These are phyloP conservation scores for Canna indica DNA, from an alignment of 176 grass and related monocot genomes.

Conservation along the genomic window DNA sequence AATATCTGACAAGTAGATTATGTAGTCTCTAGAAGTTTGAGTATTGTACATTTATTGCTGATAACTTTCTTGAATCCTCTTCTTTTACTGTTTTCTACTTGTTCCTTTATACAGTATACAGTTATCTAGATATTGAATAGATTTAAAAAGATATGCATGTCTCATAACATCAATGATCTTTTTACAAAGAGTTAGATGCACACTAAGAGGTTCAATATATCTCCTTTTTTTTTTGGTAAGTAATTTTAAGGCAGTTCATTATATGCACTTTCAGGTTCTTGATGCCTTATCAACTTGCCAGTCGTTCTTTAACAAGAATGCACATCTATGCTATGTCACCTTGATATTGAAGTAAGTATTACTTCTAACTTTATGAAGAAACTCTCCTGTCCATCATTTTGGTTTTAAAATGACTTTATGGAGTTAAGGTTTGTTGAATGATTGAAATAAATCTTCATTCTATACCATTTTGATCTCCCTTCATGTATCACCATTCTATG, in stretches of 20 bases:
- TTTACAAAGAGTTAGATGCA: too few species aligned
- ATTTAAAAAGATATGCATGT: background rate
- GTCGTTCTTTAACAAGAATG: constrained; percentile 70
- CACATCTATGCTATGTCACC: constrained; percentile 79
- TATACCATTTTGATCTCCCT: background rate
- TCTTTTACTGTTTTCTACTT: too few species aligned
- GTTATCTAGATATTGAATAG: too few species aligned
- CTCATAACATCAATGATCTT: background rate
- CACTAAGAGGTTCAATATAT: too few species aligned
- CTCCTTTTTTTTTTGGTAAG: too few species aligned
- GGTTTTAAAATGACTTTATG: background rate
- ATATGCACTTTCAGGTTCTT: constrained; percentile 56
- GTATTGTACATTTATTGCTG: too few species aligned
- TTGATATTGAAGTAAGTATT: constrained; percentile 78
- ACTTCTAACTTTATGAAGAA: background rate
- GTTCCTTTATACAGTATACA: too few species aligned
- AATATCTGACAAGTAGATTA: too few species aligned
- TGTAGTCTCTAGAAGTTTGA: too few species aligned
- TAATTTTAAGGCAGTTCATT: background rate
- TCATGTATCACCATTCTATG: background rate
- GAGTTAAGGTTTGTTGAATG: background rate
- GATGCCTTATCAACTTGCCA: constrained; percentile 64
- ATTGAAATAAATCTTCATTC: background rate
- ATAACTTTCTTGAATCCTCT: too few species aligned
- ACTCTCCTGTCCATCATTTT: background rate